These are phyloP conservation scores for Ramalina peruviana DNA, from an alignment of 495 filamentous ascomycete genomes.

Conservation along the genomic window DNA sequence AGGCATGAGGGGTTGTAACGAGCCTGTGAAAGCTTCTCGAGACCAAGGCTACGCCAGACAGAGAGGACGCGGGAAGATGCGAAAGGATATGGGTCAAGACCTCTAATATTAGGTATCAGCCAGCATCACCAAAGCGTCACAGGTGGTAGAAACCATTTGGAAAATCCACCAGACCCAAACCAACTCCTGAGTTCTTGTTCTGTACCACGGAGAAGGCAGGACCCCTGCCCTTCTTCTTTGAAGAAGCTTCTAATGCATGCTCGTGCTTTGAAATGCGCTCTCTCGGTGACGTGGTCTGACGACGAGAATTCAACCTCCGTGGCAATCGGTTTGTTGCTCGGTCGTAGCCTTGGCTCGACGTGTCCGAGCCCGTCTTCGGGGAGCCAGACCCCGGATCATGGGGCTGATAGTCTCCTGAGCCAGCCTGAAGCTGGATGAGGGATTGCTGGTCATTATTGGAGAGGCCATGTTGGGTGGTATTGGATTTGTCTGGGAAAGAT, in stretches of 20 bases:
- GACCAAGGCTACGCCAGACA: slow-evolving; percentile 64
- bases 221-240: slow-evolving; percentile 31
- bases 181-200: slow-evolving; percentile 32
- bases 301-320: slow-evolving; percentile 22
- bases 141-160: slow-evolving; percentile 62
- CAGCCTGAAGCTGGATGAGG: slow-evolving; percentile 16
- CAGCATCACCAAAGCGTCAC: neutral
- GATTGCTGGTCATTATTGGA: slow-evolving; percentile 32
- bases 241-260: slow-evolving; percentile 35
- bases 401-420: slow-evolving; percentile 8
- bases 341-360: slow-evolving; percentile 22
- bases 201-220: slow-evolving; percentile 46
- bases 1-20: slow-evolving; percentile 79
- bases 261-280: slow-evolving; percentile 65
- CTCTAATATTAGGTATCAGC: slow-evolving; percentile 41
- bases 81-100: slow-evolving; percentile 85
- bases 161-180: slow-evolving; percentile 41
- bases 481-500: slow-evolving; percentile 27
- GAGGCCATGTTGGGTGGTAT: slow-evolving; percentile 64
- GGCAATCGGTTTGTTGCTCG: slow-evolving; percentile 18
- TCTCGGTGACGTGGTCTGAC: slow-evolving; percentile 28
- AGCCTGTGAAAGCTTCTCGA: slow-evolving; percentile 71
- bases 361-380: slow-evolving; percentile 8
- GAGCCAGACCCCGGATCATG: slow-evolving; percentile 7
- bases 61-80: slow-evolving; percentile 66